Evolutionary conservation across 208 protist species (phyloP), one percentile per base, ranked within the genome.

Genomic region (Leishmania major): DNA sequence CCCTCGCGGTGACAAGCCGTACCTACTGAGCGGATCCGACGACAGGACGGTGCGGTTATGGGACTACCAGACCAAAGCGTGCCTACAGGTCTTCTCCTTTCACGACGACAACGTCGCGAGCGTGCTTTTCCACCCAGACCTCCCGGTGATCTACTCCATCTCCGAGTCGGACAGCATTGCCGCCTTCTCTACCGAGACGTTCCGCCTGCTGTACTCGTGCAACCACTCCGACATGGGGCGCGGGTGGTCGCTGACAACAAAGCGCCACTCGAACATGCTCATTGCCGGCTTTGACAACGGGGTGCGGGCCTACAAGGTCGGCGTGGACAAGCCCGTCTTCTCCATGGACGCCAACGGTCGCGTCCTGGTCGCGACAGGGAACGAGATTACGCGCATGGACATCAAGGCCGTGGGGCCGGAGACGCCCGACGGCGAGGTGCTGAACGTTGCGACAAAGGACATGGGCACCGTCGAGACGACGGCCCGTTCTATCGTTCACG

Each of bases 41-140:
- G 99, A 99, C 89, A 87, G 86, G 31, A 96, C 90, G 19, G 97
- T 99, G 43, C 99, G 98, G 37, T 88, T 99, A 64, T 99, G 99
- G 99, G 99, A 99, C 83, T 99, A 99, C 89, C 99, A 99, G 86
- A 99, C 94, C 4, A 99, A 99, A 79, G 93, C 96, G 10, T 99
- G 97, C 73, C 91, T 99, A 43, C 97, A 99, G 79, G 99, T 99
- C 22, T 95, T 99, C 72, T 88, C 91, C 25, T 97, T 96, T n/a
- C 99, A 99, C 91, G 93, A 90, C 2, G 93, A 98, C 66, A 99
- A 99, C 88, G 97, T 99, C 3, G 98, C 97, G 0, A 77, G 91
- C 13, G 97, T 99, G 1, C 83, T 94, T 40, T 99, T 99, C 93
- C 98, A 99, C 89, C 99, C 99, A 37, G 98, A 99, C 74, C 87